phyloP scores from a whole-genome alignment of 805 yeast species.

The Spencermartinsiella europaea region DNA sequence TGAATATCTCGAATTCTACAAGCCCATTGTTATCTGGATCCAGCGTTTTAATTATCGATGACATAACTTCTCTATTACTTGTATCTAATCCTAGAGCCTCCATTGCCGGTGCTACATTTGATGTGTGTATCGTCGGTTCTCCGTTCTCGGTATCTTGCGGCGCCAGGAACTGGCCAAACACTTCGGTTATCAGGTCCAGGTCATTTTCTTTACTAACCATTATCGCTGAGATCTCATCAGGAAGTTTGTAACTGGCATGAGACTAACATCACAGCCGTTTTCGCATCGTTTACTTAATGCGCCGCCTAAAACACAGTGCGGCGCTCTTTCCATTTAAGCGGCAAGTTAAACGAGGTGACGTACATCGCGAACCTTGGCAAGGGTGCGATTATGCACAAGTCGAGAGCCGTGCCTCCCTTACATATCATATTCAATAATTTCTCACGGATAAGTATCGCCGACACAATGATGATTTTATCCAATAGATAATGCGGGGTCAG shows the following conservation, averaged over 20 bases:
- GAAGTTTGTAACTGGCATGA: neutral
- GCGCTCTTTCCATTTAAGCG: neutral
- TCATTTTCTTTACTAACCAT: neutral
- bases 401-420: too few species aligned
- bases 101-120: slow-evolving; percentile 25
- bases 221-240: neutral
- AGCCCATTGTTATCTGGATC: slow-evolving; percentile 25
- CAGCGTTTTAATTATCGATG: slow-evolving; percentile 14
- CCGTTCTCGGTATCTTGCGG: slow-evolving; percentile 16
- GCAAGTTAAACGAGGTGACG: too few species aligned
- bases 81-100: slow-evolving; percentile 23
- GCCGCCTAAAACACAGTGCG: neutral
- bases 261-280: neutral
- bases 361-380: too few species aligned
- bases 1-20: slow-evolving; percentile 29
- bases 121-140: slow-evolving; percentile 23
- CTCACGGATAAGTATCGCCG: too few species aligned
- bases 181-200: slow-evolving; percentile 22
- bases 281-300: neutral
- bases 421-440: too few species aligned
- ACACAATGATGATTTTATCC: too few species aligned
- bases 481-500: too few species aligned
- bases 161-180: slow-evolving; percentile 28
- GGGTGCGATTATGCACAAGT: neutral
- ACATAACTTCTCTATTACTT: neutral